phyloP scores from a whole-genome alignment of 768 basidiomycete genomes.

The Agrocybe praecox region DNA sequence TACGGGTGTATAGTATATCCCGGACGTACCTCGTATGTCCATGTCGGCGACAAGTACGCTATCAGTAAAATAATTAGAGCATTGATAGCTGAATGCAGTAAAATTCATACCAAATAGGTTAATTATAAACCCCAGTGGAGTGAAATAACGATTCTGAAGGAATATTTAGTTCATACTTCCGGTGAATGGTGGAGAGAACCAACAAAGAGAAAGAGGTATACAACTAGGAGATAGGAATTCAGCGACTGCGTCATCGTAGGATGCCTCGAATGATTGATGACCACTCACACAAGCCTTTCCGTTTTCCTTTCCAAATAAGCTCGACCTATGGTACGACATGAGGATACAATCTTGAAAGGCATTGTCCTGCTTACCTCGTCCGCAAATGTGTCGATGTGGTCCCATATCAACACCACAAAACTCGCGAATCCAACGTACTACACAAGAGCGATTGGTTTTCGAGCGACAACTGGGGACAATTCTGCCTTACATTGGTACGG shows the following conservation, averaged over 20 bases:
- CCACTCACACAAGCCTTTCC: slow-evolving; percentile 45
- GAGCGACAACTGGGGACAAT: neutral
- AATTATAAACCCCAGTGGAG: slow-evolving; percentile 62
- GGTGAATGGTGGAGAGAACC: slow-evolving; percentile 7
- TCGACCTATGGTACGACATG: slow-evolving; percentile 36
- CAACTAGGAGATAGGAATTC: slow-evolving; percentile 28
- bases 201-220: slow-evolving; percentile 46
- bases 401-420: slow-evolving; percentile 55
- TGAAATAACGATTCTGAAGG: slow-evolving; percentile 63
- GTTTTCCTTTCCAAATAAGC: slow-evolving; percentile 50
- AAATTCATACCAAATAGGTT: slow-evolving; percentile 46
- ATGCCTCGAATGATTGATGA: slow-evolving; percentile 1
- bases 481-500: slow-evolving; percentile 17
- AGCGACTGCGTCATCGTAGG: neutral
- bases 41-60: slow-evolving; percentile 46
- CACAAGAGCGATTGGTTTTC: neutral
- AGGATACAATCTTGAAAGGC: neutral
- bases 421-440: slow-evolving; percentile 56
- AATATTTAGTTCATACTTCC: neutral
- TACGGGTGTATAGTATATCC: neutral
- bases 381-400: slow-evolving; percentile 54
- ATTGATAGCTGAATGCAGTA: neutral
- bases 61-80: neutral
- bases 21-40: slow-evolving; percentile 38
- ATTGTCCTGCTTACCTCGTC: slow-evolving; percentile 37